Conservation (phyloP, 2,329 filamentous ascomycete genomes). For the Fusarium oxysporum region DNA sequence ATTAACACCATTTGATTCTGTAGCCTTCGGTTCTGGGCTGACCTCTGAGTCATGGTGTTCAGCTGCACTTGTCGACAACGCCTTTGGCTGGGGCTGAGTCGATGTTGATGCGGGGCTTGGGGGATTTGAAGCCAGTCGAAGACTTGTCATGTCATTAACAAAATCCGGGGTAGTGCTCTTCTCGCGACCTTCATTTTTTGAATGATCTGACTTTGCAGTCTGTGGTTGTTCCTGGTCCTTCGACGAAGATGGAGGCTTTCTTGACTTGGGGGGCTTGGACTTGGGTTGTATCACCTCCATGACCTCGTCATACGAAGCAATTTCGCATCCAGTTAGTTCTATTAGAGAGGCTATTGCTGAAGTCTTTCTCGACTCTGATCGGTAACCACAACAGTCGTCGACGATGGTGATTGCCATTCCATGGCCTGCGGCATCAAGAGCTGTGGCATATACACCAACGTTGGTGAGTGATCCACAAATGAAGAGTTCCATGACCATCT, state of each 20-base stretch:
- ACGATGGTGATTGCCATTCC: slow-evolving; percentile 89
- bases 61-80: slow-evolving; percentile 32
- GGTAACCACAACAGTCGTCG: slow-evolving; percentile 89
- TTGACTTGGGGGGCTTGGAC: slow-evolving; percentile 20
- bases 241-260: slow-evolving; percentile 10
- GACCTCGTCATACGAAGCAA: slow-evolving; percentile 70
- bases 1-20: slow-evolving; percentile 25
- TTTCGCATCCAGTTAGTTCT: slow-evolving; percentile 78
- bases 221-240: slow-evolving; percentile 21
- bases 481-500: slow-evolving; percentile 88
- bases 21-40: slow-evolving; percentile 26
- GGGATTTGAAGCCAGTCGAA: slow-evolving; percentile 47
- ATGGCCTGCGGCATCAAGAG: slow-evolving; percentile 88
- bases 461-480: slow-evolving; percentile 90
- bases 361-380: slow-evolving; percentile 75
- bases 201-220: slow-evolving; percentile 7
- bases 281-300: slow-evolving; percentile 51
- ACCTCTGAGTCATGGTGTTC: slow-evolving; percentile 26
- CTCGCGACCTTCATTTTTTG: slow-evolving; percentile 25
- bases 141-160: slow-evolving; percentile 48
- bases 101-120: slow-evolving; percentile 32
- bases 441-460: slow-evolving; percentile 89
- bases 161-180: slow-evolving; percentile 47
- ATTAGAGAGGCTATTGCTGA: slow-evolving; percentile 77
- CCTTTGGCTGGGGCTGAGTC: slow-evolving; percentile 39